Base-by-base conservation (phyloP, 2,329 filamentous ascomycete genomes). In the Sphaerulina vaccinii region DNA sequence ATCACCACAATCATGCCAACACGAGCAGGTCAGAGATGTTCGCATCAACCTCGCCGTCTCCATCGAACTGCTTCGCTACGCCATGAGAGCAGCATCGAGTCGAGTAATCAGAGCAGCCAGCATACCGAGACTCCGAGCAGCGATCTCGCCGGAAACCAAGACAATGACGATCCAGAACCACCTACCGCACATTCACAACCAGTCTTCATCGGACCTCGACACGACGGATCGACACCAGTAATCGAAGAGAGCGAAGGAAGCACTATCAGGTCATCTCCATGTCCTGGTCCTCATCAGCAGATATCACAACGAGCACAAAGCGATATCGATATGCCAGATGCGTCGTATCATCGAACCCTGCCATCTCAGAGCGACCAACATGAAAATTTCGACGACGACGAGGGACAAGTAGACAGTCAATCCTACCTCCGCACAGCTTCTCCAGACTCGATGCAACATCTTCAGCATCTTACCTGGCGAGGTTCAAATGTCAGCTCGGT, bases 31-130 rank as follows among this genome's bases (percentile, higher is more conserved):
- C 36, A 35, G 9, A 23, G 45, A 5, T 49, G 45, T 18, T 40
- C 24, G n/a, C 45, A 24, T 8, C 19, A 33, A 16, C 45, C 45
- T 7, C 19, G 35, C 21, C 36, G 45, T 22, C 19, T 49, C 7
- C 45, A 49, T 16, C 45, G 45, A 5, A 41, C 45, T 16, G 23
- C 36, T 7, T 49, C 45, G 2, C 16, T 40, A 9, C 45, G 27
- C 5, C 45, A 49, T 21, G 24, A 16, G n/a, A 37, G 37, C n/a
- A 49, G 45, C 13, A 22, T 40, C 36, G 45, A 49, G 16, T 40
- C 45, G 8, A 16, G 23, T 15, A 40, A n/a, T 18, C 33, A 10
- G n/a, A 33, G 7, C 23, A 18, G 16, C 44, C n/a, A 16, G 5
- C 24, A 36, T 2, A 24, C 13, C 15, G 22, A 27, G n/a, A n/a